Percentiles rank a stretch among this genome's conserved stretches.
These are phyloP conservation scores for Pythium coloratum DNA, from an alignment of 352 stramenopile genomes.

Conservation along the genomic window DNA sequence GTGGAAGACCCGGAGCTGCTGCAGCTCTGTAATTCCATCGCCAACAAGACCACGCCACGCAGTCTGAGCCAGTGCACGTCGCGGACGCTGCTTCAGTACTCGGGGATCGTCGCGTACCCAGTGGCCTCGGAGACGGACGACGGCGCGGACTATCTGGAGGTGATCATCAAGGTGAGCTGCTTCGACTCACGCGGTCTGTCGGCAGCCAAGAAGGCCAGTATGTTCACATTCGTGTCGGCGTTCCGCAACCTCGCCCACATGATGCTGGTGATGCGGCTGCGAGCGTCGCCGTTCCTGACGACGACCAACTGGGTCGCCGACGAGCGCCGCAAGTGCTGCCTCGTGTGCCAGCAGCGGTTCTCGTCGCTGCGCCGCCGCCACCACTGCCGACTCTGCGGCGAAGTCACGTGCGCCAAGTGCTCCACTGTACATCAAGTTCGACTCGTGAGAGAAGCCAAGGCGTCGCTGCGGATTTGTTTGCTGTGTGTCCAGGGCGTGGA, in stretches of 20 bases:
- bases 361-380: conserved; percentile 51
- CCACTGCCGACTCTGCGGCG: conserved; percentile 73
- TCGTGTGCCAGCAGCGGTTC: conserved; percentile 60
- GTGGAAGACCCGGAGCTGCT: conserved; percentile 61
- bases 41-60: conserved; percentile 22
- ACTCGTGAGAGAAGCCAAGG: conserved; percentile 51
- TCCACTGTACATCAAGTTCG: conserved; percentile 62
- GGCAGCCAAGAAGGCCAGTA: conserved; percentile 38
- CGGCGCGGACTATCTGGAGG: conserved; percentile 49
- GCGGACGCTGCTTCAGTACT: conserved; percentile 60
- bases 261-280: conserved; percentile 61
- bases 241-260: conserved; percentile 52
- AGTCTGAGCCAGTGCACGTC: conserved; percentile 22
- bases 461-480: conserved; percentile 62
- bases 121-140: conserved; percentile 33
- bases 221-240: conserved; percentile 48
- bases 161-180: conserved; percentile 63
- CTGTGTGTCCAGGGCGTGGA: conserved; percentile 42
- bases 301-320: conserved; percentile 59
- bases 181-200: conserved; percentile 54
- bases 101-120: conserved; percentile 61
- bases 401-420: conserved; percentile 75
- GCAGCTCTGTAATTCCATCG: conserved; percentile 59
- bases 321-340: conserved; percentile 50
- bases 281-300: conserved; percentile 55